A percentile compares a stretch with the other conserved stretches of the same genome.
Evolutionary conservation across 1,284 basidiomycete species (phyloP).

Genomic region (Ustilago cynodontis): DNA sequence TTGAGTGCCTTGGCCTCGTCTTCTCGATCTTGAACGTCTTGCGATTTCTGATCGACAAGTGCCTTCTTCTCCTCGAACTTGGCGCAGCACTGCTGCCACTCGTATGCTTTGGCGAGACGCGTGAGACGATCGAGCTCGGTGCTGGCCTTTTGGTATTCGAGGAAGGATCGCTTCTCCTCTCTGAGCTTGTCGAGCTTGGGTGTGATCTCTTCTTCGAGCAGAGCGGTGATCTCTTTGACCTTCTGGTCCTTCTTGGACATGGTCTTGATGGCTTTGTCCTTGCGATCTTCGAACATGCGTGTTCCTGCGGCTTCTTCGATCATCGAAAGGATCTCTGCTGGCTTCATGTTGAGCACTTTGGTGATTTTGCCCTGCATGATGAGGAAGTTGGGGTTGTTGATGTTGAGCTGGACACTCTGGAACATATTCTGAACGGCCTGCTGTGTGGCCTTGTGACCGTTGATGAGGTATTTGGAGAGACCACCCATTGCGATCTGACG

Average conservation of each 20-base stretch:
- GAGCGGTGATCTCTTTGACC: conserved; percentile 81
- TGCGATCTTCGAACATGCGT: conserved; percentile 98
- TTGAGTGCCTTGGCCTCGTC: conserved; percentile 68
- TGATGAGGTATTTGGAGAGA: conserved; percentile 94
- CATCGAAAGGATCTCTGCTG: conserved; percentile 97
- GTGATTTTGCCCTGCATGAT: conserved; percentile 91
- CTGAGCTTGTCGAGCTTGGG: conserved; percentile 94
- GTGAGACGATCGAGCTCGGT: conserved; percentile 90
- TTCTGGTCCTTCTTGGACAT: conserved; percentile 98
- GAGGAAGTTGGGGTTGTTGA: conserved; percentile 99
- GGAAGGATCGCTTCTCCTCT: conserved; percentile 87
- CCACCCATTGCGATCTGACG: conserved; percentile 97
- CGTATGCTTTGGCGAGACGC: conserved; percentile 86
- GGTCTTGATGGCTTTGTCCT: conserved; percentile 95
- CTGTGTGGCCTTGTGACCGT: conserved; percentile 94
- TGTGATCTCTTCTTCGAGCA: conserved; percentile 87
- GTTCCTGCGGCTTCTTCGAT: conserved; percentile 99
- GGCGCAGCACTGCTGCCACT: conserved; percentile 76
- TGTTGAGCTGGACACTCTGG: conserved; percentile 97
- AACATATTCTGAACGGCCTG: conserved; percentile 91
- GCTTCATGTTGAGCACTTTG: conserved; percentile 96
- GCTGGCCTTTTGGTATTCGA: conserved; percentile 90
- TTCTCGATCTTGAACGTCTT: conserved; percentile 66
- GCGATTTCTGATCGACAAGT: conserved; percentile 67
- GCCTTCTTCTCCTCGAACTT: conserved; percentile 70